These are phyloP conservation scores for Taphrina pruni DNA, from an alignment of 1,139 yeast genomes.

Conservation along the genomic window DNA sequence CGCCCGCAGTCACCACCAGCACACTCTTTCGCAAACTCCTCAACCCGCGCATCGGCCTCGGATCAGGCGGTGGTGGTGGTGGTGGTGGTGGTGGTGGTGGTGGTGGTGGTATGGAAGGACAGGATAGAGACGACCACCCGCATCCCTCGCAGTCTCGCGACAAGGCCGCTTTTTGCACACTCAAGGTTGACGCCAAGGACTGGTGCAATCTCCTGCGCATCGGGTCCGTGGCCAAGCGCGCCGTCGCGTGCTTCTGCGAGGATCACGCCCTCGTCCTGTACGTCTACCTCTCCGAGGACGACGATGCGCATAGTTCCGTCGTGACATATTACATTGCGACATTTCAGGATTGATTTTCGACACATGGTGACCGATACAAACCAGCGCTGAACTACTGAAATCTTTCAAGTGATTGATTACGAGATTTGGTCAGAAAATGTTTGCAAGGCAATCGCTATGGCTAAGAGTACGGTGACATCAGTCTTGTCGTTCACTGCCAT, in stretches of 20 bases:
- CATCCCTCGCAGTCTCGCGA: constrained; percentile 42
- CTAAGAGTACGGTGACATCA: neutral
- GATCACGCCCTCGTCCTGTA: constrained; percentile 50
- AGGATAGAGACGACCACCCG: too few relatives aligned
- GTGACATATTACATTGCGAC: constrained; percentile 46
- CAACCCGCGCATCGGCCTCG: constrained; percentile 47
- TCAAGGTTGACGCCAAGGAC: constrained; percentile 50
- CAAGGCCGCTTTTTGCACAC: constrained; percentile 45
- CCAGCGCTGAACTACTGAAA: neutral
- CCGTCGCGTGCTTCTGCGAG: constrained; percentile 52
- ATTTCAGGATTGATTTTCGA: constrained; percentile 26
- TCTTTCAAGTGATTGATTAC: neutral
- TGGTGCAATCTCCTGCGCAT: constrained; percentile 51
- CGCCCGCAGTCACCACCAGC: constrained; percentile 48
- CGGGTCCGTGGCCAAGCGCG: constrained; percentile 48
- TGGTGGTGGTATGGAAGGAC: neutral
- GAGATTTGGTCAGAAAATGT: neutral
- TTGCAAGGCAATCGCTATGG: constrained; percentile 7
- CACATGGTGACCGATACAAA: neutral
- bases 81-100: neutral
- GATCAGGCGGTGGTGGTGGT: neutral
- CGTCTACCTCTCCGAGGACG: constrained; percentile 49
- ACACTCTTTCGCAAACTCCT: constrained; percentile 49
- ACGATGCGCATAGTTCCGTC: constrained; percentile 45
- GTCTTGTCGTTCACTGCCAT: neutral